These are phyloP conservation scores for Psilocybe tampanensis DNA, from an alignment of 768 basidiomycete species.

Conservation along the genomic window DNA sequence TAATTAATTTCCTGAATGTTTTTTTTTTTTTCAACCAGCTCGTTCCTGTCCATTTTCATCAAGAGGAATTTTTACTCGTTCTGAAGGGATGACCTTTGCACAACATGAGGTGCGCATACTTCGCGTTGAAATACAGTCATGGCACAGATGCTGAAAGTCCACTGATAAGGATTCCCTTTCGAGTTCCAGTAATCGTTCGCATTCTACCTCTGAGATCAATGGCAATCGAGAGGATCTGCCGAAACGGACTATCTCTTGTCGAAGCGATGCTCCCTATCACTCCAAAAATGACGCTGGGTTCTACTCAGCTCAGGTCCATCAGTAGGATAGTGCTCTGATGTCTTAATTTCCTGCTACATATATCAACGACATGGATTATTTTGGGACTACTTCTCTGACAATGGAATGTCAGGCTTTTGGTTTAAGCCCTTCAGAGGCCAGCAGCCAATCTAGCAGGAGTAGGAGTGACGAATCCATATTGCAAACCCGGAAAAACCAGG, in stretches of 20 bases:
- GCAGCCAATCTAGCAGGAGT: too few species aligned
- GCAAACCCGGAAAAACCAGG: too few species aligned
- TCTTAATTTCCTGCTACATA: background rate
- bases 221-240: background rate
- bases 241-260: background rate
- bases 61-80: background rate
- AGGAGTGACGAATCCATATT: too few species aligned
- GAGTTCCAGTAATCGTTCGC: background rate
- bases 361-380: too few species aligned
- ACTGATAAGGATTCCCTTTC: background rate
- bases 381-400: too few species aligned
- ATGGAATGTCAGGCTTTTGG: too few species aligned
- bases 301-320: background rate
- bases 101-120: background rate
- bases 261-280: background rate
- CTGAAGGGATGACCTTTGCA: background rate
- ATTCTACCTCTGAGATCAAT: background rate
- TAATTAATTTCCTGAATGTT: background rate
- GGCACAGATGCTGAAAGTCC: too few species aligned
- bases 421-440: too few species aligned
- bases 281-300: background rate
- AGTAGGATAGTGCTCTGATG: background rate
- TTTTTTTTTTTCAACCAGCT: too few species aligned
- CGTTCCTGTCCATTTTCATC: background rate
- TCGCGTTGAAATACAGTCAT: too few species aligned